Conservation (phyloP, 805 yeast genomes). For the Saccharomycopsis guyanensis region DNA sequence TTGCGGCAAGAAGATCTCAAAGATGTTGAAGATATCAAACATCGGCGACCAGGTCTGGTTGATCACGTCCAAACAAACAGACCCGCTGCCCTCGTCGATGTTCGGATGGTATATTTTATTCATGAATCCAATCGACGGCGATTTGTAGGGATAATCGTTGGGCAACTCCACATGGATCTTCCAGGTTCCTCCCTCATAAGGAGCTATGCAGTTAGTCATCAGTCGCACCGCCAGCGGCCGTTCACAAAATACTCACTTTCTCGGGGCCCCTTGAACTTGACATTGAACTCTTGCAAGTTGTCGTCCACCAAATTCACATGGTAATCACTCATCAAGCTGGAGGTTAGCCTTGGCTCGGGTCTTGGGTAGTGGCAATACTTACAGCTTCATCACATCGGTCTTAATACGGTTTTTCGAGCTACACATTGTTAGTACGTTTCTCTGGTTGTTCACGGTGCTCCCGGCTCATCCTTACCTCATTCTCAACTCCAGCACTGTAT, state of each 20-base stretch:
- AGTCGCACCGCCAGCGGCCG: no score
- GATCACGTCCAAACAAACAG: constrained; percentile 92
- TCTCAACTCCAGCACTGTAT: no score
- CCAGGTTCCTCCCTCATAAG: constrained; percentile 89
- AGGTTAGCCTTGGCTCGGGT: constrained; percentile 18
- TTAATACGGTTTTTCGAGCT: constrained; percentile 77
- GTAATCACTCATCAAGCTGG: constrained; percentile 78
- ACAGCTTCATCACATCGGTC: constrained; percentile 93
- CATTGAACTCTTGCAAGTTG: constrained; percentile 78
- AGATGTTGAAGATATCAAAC: constrained; percentile 85
- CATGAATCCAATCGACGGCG: constrained; percentile 91
- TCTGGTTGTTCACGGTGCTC: no score
- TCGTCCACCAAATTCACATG: constrained; percentile 80
- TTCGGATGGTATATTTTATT: constrained; percentile 94
- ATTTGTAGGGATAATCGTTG: constrained; percentile 89
- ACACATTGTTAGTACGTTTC: constrained; percentile 30
- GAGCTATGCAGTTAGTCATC: no score
- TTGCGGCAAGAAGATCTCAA: constrained; percentile 91
- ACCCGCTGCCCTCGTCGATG: constrained; percentile 83
- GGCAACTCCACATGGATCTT: constrained; percentile 88
- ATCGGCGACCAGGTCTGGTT: constrained; percentile 98
- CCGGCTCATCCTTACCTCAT: no score
- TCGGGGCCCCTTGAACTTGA: constrained; percentile 77
- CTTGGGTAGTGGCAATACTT: constrained; percentile 28
- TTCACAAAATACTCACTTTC: constrained; percentile 39